Conservation (phyloP, 2,329 filamentous ascomycete genomes). For the Arthrobotrys musiformis region DNA sequence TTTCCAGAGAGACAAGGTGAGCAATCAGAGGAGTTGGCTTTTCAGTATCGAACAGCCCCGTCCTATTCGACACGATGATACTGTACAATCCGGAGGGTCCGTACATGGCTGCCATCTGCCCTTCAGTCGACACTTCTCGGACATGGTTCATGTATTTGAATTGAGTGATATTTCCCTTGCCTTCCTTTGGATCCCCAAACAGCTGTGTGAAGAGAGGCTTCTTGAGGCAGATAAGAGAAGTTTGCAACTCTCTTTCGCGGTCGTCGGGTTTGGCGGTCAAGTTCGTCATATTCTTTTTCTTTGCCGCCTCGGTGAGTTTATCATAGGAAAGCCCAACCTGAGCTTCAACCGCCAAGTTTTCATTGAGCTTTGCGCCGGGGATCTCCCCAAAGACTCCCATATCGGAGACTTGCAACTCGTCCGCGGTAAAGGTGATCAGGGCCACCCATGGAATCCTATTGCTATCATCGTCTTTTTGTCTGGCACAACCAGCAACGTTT, state of each 20-base stretch:
- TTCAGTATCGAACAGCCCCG: conserved; percentile 60
- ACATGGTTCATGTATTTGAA: conserved; percentile 63
- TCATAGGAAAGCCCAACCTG: neutral
- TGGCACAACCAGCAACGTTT: neutral
- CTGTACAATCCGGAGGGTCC: conserved; percentile 61
- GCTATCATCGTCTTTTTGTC: neutral
- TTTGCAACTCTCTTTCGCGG: neutral
- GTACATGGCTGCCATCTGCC: conserved; percentile 62
- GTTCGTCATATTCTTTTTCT: conserved; percentile 28
- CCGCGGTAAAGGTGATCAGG: conserved; percentile 5
- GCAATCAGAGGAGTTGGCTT: conserved; percentile 59
- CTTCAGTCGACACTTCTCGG: conserved; percentile 62
- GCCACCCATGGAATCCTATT: conserved; percentile 52
- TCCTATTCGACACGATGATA: conserved; percentile 61
- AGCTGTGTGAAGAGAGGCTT: conserved; percentile 59
- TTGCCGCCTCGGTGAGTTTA: conserved; percentile 44
- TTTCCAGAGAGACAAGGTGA: conserved; percentile 63
- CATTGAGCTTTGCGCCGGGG: conserved; percentile 62
- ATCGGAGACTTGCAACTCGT: conserved; percentile 62
- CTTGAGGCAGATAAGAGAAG: conserved; percentile 59
- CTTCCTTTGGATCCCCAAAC: conserved; percentile 53
- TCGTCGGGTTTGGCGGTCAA: conserved; percentile 49
- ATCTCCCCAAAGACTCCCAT: conserved; percentile 60
- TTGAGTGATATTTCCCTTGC: conserved; percentile 47
- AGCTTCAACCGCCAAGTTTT: conserved; percentile 57